phyloP scores from a whole-genome alignment of 2,329 filamentous ascomycete genomes.

The Plectosphaerella sp. region DNA sequence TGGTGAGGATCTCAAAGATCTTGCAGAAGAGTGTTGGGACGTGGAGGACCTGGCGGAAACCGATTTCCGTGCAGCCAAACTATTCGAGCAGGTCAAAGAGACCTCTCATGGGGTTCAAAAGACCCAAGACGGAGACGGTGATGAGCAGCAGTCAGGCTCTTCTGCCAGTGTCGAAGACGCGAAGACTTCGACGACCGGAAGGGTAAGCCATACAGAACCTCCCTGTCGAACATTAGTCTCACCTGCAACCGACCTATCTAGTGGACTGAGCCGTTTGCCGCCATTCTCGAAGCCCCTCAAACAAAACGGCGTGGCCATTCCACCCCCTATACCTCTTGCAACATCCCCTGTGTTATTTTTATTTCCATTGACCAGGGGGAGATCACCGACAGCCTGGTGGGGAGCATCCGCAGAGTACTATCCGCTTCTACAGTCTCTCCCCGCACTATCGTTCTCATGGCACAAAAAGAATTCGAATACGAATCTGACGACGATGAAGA shows the following conservation, averaged over 20 bases:
- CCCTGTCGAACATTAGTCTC: no score
- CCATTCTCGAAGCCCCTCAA: not conserved
- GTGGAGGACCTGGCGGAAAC: not conserved
- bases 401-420: not conserved
- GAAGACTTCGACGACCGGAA: no score
- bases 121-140: no score
- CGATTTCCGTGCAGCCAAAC: no score
- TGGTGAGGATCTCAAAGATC: not conserved
- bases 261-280: not conserved
- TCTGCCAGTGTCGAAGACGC: no score
- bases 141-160: no score
- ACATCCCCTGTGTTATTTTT: not conserved
- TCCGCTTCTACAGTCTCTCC: not conserved
- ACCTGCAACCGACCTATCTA: not conserved
- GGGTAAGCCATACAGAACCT: no score
- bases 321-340: not conserved
- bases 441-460: not conserved
- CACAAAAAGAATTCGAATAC: not conserved
- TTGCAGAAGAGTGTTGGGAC: not conserved
- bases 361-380: not conserved
- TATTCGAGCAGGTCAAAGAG: no score
- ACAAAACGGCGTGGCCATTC: not conserved
- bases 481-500: not conserved
- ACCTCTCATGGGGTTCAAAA: no score
- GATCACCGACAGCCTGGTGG: not conserved